Percentiles rank a stretch among this genome's conserved stretches.
phyloP scores from a whole-genome alignment of 192 early-diverging fungal genomes.

The Piromyces finnis region DNA sequence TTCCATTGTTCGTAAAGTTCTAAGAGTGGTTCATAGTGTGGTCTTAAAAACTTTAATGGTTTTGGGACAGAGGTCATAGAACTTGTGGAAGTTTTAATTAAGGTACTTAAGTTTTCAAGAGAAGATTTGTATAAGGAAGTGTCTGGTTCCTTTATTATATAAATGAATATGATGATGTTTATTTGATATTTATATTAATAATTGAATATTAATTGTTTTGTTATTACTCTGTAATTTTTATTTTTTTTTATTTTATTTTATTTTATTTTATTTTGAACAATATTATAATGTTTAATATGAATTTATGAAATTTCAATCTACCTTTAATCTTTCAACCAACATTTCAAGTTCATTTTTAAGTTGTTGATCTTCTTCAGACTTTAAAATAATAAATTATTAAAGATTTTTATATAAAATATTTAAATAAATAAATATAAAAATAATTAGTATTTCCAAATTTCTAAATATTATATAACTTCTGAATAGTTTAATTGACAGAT shows the following conservation, averaged over 20 bases:
- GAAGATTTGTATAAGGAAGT: constrained; percentile 61
- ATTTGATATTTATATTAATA: too few relatives aligned
- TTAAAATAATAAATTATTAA: background rate
- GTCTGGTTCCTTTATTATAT: constrained; percentile 34
- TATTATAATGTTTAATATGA: background rate
- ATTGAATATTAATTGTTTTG: too few relatives aligned
- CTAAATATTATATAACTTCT: too few relatives aligned
- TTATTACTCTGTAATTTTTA: too few relatives aligned
- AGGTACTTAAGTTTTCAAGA: constrained; percentile 67
- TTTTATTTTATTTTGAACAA: too few relatives aligned
- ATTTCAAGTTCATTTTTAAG: constrained; percentile 86
- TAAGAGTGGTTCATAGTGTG: constrained; percentile 55
- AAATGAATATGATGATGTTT: background rate
- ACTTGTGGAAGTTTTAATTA: constrained; percentile 83
- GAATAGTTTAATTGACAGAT: too few relatives aligned
- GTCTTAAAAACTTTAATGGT: constrained; percentile 87
- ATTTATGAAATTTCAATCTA: constrained; percentile 5
- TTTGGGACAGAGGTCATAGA: constrained; percentile 99
- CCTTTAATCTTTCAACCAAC: constrained; percentile 83
- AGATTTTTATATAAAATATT: too few relatives aligned
- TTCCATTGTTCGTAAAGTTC: constrained; percentile 58
- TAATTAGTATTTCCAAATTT: too few relatives aligned
- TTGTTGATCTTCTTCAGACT: constrained; percentile 95
- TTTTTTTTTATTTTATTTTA: too few relatives aligned
- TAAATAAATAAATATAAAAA: too few relatives aligned